A percentile compares a stretch with the other conserved stretches of the same genome.
Evolutionary conservation across 345 rosid genomes (phyloP).

Genomic region (Acer saccharum): DNA sequence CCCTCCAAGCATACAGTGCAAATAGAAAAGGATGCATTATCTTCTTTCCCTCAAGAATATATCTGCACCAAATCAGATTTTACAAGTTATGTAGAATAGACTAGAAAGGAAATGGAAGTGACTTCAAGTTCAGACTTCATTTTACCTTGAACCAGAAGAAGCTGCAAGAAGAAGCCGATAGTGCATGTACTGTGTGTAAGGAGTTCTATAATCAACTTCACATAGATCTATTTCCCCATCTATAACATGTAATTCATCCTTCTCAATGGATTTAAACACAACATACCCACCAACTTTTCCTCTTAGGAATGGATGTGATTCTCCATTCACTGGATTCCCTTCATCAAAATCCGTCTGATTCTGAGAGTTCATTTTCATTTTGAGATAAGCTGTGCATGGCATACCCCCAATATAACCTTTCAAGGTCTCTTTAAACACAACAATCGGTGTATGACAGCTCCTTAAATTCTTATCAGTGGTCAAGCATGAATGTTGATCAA

Average conservation of each 20-base stretch:
- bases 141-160: slow-evolving; percentile 49
- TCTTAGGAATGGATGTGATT: slow-evolving; percentile 22
- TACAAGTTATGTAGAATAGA: neutral
- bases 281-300: slow-evolving; percentile 48
- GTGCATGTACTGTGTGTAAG: slow-evolving; percentile 45
- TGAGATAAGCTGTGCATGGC: slow-evolving; percentile 44
- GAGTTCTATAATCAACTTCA: slow-evolving; percentile 36
- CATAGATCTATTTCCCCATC: slow-evolving; percentile 45
- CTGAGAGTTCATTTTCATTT: slow-evolving; percentile 30
- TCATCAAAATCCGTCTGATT: slow-evolving; percentile 6
- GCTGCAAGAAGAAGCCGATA: slow-evolving; percentile 43
- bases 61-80: slow-evolving; percentile 31
- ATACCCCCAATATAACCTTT: slow-evolving; percentile 45
- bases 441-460: slow-evolving; percentile 3
- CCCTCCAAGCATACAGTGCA: slow-evolving; percentile 38
- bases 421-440: slow-evolving; percentile 38
- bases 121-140: neutral
- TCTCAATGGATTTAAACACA: slow-evolving; percentile 32
- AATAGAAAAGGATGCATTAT: slow-evolving; percentile 42
- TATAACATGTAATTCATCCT: slow-evolving; percentile 35
- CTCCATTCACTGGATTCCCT: slow-evolving; percentile 3
- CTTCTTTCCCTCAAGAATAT: slow-evolving; percentile 48
- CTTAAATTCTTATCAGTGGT: slow-evolving; percentile 11
- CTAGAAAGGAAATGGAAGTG: slow-evolving; percentile 1
- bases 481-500: neutral